Conservation (phyloP, 2,329 filamentous ascomycete species). For the Paecilomyces fulvus region DNA sequence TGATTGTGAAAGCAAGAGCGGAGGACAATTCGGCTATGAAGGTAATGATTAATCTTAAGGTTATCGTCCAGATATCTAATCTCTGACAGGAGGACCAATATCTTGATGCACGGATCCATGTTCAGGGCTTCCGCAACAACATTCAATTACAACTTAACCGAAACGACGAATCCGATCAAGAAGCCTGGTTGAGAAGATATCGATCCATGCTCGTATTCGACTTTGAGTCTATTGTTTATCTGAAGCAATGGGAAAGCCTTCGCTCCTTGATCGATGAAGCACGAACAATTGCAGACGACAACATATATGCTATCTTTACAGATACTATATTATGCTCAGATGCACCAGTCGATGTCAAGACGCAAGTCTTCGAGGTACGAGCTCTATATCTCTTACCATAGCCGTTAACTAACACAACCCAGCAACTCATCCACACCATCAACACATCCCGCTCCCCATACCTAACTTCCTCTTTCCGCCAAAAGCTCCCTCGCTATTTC, state of each 20-base stretch:
- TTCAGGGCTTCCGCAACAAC: conserved; percentile 48
- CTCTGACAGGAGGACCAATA: conserved; percentile 51
- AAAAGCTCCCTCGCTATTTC: conserved; percentile 65
- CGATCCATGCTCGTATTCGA: conserved; percentile 65
- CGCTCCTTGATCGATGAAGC: conserved; percentile 47
- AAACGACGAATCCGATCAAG: conserved; percentile 36
- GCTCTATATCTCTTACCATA: conserved; percentile 14
- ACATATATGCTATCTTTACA: conserved; percentile 55
- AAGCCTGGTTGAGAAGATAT: conserved; percentile 54
- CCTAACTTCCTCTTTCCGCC: conserved; percentile 16
- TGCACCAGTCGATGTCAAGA: conserved; percentile 28
- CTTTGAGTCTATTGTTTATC: conserved; percentile 62
- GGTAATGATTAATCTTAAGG: conserved; percentile 18
- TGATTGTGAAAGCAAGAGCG: conserved; percentile 40
- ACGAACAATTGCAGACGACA: conserved; percentile 20
- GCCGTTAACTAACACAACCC: conserved; percentile 29
- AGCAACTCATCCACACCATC: conserved; percentile 63
- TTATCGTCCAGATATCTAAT: conserved; percentile 1
- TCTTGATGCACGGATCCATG: conserved; percentile 50
- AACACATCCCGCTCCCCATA: conserved; percentile 46
- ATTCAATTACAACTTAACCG: conserved; percentile 34
- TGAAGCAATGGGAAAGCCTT: conserved; percentile 62
- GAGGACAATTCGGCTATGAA: conserved; percentile 32
- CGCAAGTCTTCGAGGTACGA: conserved; percentile 35
- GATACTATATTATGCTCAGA: conserved; percentile 53